Base-by-base conservation (phyloP, 192 early-diverging fungal species). In the Umbelopsis sp. region DNA sequence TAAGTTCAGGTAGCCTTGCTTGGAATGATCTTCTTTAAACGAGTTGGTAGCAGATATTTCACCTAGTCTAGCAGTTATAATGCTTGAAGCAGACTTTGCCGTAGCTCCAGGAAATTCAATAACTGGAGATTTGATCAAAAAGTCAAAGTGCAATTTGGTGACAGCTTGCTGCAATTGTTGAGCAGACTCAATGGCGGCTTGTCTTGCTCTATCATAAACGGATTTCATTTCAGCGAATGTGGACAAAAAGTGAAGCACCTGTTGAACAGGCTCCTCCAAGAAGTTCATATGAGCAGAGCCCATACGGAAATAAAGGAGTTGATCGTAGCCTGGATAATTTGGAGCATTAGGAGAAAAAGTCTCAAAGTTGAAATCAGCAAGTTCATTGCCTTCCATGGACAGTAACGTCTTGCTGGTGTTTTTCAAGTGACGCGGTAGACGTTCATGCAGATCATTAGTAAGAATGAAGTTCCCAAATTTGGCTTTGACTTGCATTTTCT, bases 191-290 rank as follows among this genome's bases (percentile, higher is more conserved):
- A 92, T 82, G 5, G 95, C 93, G 0, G 95, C 94, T 68, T 89
- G 83, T 0, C 97, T 81, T 2, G 97, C 97, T n/a, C 88, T 83
- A 71, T 98, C 97, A 75, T 94, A 91, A 9, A 96, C 66, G 29
- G 84, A 84, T 69, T 96, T 91, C 94, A 98, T 95, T 29, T 90
- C 84, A 0, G 91, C 86, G 81, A 98, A 97, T 71, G 96, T 90
- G 68, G 87, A 91, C 2, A 94, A 85, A 74, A 90, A 99, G 29
- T 82, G 85, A 72, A 94, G 83, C 5, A 98, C 77, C 51, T 91
- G 85, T 24, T 77, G 73, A 45, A 95, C 80, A 26, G 93, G 86
- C 25, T 91, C 83, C 69, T 95, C 92, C 14, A 95, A 71, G 77
- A 94, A 98, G 2, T 87, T 91, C 49, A 97, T 59, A 51, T 86